These are phyloP conservation scores for Strobilomyces confusus DNA, from an alignment of 768 basidiomycete species.

Conservation along the genomic window DNA sequence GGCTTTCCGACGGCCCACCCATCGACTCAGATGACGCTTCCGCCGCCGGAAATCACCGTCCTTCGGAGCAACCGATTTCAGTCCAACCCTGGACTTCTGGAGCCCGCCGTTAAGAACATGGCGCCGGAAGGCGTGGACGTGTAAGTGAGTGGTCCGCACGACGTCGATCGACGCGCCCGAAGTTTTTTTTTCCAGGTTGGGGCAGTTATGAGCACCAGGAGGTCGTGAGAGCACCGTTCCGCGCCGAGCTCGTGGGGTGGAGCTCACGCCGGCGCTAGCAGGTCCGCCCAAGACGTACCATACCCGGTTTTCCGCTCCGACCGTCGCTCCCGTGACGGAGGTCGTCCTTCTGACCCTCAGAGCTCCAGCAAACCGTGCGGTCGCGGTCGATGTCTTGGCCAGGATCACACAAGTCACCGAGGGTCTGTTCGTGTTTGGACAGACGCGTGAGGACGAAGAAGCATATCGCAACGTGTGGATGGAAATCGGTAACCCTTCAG, in stretches of 20 bases:
- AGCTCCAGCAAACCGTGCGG: slow-evolving; percentile 4
- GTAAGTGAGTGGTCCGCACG: neutral
- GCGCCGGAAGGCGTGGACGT: neutral
- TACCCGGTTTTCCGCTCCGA: neutral
- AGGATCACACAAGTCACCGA: neutral
- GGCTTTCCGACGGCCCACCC: neutral
- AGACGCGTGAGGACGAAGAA: slow-evolving; percentile 8
- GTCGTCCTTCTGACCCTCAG: slow-evolving; percentile 8
- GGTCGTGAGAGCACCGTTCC: neutral
- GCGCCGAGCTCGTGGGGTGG: neutral
- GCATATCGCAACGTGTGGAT: neutral
- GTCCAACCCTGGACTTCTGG: neutral
- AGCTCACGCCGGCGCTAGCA: neutral
- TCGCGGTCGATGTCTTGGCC: neutral
- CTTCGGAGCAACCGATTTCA: neutral
- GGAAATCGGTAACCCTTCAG: neutral
- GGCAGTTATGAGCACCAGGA: slow-evolving; percentile 1
- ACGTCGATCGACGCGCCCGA: neutral
- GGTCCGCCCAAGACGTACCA: slow-evolving; percentile 1
- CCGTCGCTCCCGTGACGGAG: slow-evolving; percentile 7
- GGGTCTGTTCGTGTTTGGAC: slow-evolving; percentile 1
- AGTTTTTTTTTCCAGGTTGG: slow-evolving; percentile 16
- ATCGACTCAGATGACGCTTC: neutral
- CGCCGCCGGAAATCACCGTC: slow-evolving; percentile 9
- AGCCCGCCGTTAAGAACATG: neutral